Conservation (phyloP, 1,139 yeast species). For the Yamadazyma triangularis region DNA sequence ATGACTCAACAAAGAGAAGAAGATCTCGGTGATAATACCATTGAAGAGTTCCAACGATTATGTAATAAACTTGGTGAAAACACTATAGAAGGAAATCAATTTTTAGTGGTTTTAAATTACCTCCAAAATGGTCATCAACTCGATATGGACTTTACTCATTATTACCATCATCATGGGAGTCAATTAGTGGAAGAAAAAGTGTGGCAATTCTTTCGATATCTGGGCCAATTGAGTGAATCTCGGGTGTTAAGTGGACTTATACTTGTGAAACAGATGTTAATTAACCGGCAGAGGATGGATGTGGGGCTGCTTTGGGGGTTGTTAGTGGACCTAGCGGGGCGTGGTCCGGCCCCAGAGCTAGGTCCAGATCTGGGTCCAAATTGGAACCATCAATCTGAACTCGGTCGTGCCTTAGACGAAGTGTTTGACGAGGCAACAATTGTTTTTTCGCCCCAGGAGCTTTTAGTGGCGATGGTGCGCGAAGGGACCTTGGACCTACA, state of each 20-base stretch:
- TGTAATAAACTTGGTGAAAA: conserved; percentile 6
- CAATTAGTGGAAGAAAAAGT: conserved; percentile 21
- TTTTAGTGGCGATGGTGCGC: too few species aligned
- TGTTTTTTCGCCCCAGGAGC: too few species aligned
- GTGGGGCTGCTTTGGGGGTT: conserved; percentile 20
- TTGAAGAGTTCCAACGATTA: conserved; percentile 13
- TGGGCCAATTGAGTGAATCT: conserved; percentile 6
- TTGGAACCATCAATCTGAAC: too few species aligned
- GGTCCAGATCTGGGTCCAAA: too few species aligned
- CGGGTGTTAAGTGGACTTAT: conserved; percentile 26
- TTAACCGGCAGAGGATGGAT: conserved; percentile 19
- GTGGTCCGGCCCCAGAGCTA: too few species aligned
- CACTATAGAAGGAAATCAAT: conserved; percentile 5
- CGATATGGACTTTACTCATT: conserved; percentile 23
- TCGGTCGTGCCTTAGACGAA: conserved; percentile 24
- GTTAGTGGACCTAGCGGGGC: conserved; percentile 16
- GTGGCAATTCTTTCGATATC: conserved; percentile 21
- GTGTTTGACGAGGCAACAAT: conserved; percentile 33
- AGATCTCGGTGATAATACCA: conserved; percentile 5
- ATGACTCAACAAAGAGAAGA: conserved; percentile 19
- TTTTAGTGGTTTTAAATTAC: conserved; percentile 22
- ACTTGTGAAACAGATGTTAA: conserved; percentile 31
- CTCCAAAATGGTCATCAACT: conserved; percentile 13
- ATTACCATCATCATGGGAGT: conserved; percentile 22
- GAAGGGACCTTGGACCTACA: too few species aligned